Evolutionary conservation across 306 rosid genomes (phyloP), one percentile per base, ranked within the genome.

Genomic region (Spatholobus suberectus): DNA sequence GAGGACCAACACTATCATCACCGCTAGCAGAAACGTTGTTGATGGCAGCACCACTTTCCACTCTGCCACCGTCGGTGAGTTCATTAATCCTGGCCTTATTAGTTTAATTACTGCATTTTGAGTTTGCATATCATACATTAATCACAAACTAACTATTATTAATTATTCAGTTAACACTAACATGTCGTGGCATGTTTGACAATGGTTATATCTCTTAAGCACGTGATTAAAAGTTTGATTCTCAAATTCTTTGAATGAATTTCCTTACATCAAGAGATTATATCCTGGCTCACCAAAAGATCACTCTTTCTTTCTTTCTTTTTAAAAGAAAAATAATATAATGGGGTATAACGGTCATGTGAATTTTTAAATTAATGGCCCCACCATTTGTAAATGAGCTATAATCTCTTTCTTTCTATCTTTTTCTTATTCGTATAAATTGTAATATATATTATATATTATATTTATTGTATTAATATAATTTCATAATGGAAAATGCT

Each of bases 11-110:
- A 96, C 99, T 3, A 90, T 96, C 26, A 96, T 96, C 63, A 96
- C 98, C 0, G 98, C 52, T 0, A 92, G 86, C 21, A 86, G 85
- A 75, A 96, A 96, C 24, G 99, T 96, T 17, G 90, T 88, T 13
- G 99, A 96, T 54, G 99, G 99, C 1, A 91, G 97, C 87, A 96
- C 99, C 2, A 96, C 99, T 47, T 96, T 93, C 83, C 73, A 91
- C 20, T 96, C 99, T 3, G 99, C 99, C 80, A 96, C 98, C 8
- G 98, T 92, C 0, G 98, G 99, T 96, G 66, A 71, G 91, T 51
- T 38, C 12, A 2, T 73, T 27, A 0, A 14, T 55, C 21, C 9
- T 32, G n/a, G n/a, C n/a, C n/a, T 49, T 2, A 20, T 20, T 20
- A 20, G 0, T 27, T 20, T 21, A 17, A 24, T 47, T 26, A 35